Evolutionary conservation across 345 rosid genomes (phyloP).

Genomic region (Citrus hindsii): DNA sequence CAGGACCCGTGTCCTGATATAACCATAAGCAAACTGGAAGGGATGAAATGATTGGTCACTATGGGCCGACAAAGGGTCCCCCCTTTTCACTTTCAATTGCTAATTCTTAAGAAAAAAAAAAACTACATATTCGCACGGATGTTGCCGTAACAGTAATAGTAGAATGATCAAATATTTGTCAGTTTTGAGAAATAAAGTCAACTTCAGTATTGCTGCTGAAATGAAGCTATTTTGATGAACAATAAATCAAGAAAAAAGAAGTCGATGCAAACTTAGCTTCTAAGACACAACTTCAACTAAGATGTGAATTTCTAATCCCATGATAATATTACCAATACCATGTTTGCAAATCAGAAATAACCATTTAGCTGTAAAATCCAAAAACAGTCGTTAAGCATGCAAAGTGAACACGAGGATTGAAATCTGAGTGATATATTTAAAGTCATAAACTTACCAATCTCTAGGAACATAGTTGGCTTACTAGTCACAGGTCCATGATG

Average conservation of each 20-base stretch:
- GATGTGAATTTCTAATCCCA: not conserved
- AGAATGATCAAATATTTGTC: not conserved
- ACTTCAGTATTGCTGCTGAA: too few relatives aligned
- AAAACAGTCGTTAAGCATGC: not conserved
- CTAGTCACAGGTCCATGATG: conserved; percentile 89
- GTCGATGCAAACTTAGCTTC: not conserved
- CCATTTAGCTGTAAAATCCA: not conserved
- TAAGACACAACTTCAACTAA: too few relatives aligned
- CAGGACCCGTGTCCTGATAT: not conserved
- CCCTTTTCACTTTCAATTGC: not conserved
- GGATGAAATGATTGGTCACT: not conserved
- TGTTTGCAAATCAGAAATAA: not conserved
- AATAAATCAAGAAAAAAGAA: not conserved
- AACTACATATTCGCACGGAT: too few relatives aligned
- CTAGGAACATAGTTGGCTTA: conserved; percentile 86
- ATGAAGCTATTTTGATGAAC: too few relatives aligned
- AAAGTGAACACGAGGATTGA: not conserved
- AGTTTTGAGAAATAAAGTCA: too few relatives aligned
- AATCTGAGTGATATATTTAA: too few relatives aligned
- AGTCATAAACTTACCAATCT: conserved; percentile 55
- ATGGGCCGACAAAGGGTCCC: not conserved
- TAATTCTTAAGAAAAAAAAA: not conserved
- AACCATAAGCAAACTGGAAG: not conserved
- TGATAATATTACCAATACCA: not conserved
- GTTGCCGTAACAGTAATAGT: too few relatives aligned